Conservation (phyloP, 306 rosid species). For the Prunus armeniaca region DNA sequence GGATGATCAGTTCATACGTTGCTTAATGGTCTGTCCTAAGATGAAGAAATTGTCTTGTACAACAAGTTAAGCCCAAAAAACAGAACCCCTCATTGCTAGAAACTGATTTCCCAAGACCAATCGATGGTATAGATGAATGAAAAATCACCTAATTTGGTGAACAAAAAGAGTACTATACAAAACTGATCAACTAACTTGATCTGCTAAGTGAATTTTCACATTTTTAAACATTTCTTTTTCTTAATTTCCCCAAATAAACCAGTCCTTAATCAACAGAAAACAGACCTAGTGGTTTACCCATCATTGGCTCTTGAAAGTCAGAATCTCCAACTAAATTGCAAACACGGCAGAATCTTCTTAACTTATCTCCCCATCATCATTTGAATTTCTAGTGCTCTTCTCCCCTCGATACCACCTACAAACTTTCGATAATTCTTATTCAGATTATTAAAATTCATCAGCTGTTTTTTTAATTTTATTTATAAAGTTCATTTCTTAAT, state of each 20-base stretch:
- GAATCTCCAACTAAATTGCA: slow-evolving; percentile 39
- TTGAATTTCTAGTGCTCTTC: slow-evolving; percentile 17
- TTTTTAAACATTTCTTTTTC: slow-evolving; percentile 12
- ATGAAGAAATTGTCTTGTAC: background rate
- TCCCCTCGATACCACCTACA: slow-evolving; percentile 21
- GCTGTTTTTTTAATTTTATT: slow-evolving; percentile 1
- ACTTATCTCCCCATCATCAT: slow-evolving; percentile 27
- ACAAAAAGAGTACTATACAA: slow-evolving; percentile 26
- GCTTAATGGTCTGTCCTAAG: background rate
- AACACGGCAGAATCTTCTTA: slow-evolving; percentile 62
- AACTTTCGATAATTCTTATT: slow-evolving; percentile 4
- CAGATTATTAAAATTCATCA: slow-evolving; percentile 7
- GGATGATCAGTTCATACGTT: background rate
- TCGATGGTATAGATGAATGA: background rate
- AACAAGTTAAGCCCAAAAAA: slow-evolving; percentile 3
- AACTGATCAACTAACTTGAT: slow-evolving; percentile 28
- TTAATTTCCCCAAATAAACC: background rate
- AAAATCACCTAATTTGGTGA: slow-evolving; percentile 37
- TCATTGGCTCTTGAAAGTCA: slow-evolving; percentile 45
- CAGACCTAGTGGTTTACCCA: slow-evolving; percentile 49
- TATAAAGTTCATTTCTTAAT: background rate
- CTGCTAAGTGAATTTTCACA: background rate
- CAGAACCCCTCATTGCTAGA: background rate
- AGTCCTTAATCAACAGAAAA: slow-evolving; percentile 14
- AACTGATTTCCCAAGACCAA: background rate